Conservation (phyloP, 2,329 filamentous ascomycete species). For the Aureobasidium uvarum region DNA sequence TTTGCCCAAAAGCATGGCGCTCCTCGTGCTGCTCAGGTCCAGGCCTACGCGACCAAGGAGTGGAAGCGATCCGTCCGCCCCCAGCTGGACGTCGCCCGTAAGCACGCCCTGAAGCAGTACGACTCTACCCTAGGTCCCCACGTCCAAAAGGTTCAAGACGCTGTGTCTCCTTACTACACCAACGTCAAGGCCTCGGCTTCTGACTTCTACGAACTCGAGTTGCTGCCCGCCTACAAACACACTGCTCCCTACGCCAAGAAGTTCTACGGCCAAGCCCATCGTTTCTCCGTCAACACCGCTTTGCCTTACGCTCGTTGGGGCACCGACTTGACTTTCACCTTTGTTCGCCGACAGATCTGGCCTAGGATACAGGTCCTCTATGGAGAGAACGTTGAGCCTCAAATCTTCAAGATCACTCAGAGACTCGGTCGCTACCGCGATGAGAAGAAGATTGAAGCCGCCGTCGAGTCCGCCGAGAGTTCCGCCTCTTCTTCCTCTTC, state of each 20-base stretch:
- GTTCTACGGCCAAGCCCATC: slow-evolving; percentile 64
- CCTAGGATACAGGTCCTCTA: slow-evolving; percentile 79
- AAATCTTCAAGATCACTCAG: slow-evolving; percentile 87
- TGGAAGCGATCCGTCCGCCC: slow-evolving; percentile 81
- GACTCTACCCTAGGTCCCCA: slow-evolving; percentile 69
- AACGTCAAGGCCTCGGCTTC: slow-evolving; percentile 61
- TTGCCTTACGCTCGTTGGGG: slow-evolving; percentile 70
- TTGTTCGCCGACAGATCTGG: slow-evolving; percentile 75
- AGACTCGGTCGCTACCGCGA: slow-evolving; percentile 74
- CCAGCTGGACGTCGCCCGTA: slow-evolving; percentile 64
- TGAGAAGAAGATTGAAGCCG: slow-evolving; percentile 61
- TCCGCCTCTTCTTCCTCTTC: slow-evolving; percentile 31
- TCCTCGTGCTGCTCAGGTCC: slow-evolving; percentile 66
- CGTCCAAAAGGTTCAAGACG: slow-evolving; percentile 59
- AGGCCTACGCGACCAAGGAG: slow-evolving; percentile 64
- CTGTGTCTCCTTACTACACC: slow-evolving; percentile 69
- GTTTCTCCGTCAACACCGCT: slow-evolving; percentile 66
- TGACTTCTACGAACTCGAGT: slow-evolving; percentile 67
- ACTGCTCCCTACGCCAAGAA: slow-evolving; percentile 70
- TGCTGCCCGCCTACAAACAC: slow-evolving; percentile 74
- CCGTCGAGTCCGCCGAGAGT: slow-evolving; percentile 54
- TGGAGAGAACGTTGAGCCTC: slow-evolving; percentile 89
- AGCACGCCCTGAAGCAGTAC: slow-evolving; percentile 64
- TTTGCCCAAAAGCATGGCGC: slow-evolving; percentile 70
- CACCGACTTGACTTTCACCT: slow-evolving; percentile 66